Base-by-base conservation (phyloP, 2,329 filamentous ascomycete genomes). In the Pseudogymnoascus destructans region DNA sequence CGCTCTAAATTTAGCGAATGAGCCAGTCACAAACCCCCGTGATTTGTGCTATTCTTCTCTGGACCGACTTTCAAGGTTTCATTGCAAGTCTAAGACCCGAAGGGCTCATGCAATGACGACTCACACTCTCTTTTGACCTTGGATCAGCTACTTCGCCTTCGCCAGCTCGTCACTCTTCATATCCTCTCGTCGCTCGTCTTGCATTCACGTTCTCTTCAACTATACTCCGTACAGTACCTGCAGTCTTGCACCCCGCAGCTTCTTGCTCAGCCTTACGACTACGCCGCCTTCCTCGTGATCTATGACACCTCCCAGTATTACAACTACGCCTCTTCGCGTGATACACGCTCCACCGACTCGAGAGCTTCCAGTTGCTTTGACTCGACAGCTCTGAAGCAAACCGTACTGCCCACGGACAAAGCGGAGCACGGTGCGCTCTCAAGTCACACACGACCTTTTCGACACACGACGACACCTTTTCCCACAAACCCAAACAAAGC, bases 1-100 rank as follows among this genome's bases (percentile, higher is more conserved):
- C 23, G 42, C 42, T 49, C 42, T 49, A 49, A 49, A 27, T 49
- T 49, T 49, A 49, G 42, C 42, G 42, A 49, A 49, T 49, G 42
- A 49, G 7, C 13, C 7, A 49, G 42, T 23, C 42, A 27, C 42
- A 49, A 46, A 27, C 42, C 42, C 42, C 42, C 42, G 42, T 49
- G 42, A 49, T 49, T 46, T 46, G 40, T 42, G 38, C 38, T 23
- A 42, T 42, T 42, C 9, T 7, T 15, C 8, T 38, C 2, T 23
- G 3, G 36, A 42, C 19, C 40, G 11, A 46, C 21, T 46, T 46
- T 46, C 40, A 46, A 46, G 21, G 40, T 46, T 46, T 25, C 40
- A 25, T 27, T 49, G 42, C 42, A 49, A 49, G 42, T 49, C 21
- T 49, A 49, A 49, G 42, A 49, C 23, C 23, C 42, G 42, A 49